phyloP scores from a whole-genome alignment of 2,329 filamentous ascomycete genomes.

The Lachnellula hyalina region DNA sequence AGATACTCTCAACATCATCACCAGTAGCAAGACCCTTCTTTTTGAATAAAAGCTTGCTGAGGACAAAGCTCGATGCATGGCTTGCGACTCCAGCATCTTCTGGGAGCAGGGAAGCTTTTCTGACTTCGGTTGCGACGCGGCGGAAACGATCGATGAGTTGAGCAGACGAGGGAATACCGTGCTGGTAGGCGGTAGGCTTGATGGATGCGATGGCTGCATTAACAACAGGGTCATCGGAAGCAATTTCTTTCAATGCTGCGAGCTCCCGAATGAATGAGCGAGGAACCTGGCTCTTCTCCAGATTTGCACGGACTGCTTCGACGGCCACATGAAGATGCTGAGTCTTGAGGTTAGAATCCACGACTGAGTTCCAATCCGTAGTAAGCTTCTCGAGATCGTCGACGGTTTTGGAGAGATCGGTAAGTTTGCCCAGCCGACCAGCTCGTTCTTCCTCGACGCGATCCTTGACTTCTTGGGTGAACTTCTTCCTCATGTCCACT shows the following conservation, averaged over 20 bases:
- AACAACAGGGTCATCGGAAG: conserved; percentile 76
- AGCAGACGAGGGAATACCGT: conserved; percentile 74
- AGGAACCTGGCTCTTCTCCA: conserved; percentile 69
- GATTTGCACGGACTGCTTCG: conserved; percentile 80
- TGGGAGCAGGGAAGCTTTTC: conserved; percentile 88
- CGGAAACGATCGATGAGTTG: conserved; percentile 95
- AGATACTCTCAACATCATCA: conserved; percentile 87
- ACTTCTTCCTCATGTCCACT: conserved; percentile 79
- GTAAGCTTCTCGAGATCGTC: conserved; percentile 83
- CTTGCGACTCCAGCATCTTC: conserved; percentile 92
- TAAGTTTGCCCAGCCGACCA: conserved; percentile 79
- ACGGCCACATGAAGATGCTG: conserved; percentile 96
- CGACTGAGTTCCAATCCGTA: conserved; percentile 81
- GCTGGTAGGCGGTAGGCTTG: conserved; percentile 89
- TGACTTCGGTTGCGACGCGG: conserved; percentile 82
- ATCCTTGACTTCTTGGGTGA: conserved; percentile 69
- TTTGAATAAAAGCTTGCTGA: conserved; percentile 95
- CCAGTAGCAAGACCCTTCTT: conserved; percentile 81
- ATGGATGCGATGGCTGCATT: conserved; percentile 94
- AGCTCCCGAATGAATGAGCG: conserved; percentile 88
- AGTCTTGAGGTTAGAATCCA: conserved; percentile 85
- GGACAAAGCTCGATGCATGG: conserved; percentile 81
- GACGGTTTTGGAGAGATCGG: conserved; percentile 72
- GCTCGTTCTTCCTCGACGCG: conserved; percentile 86
- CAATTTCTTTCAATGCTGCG: conserved; percentile 89